Evolutionary conservation across 2,329 filamentous ascomycete genomes (phyloP), one percentile per base, ranked within the genome.

Genomic region (Penicillium sp.): DNA sequence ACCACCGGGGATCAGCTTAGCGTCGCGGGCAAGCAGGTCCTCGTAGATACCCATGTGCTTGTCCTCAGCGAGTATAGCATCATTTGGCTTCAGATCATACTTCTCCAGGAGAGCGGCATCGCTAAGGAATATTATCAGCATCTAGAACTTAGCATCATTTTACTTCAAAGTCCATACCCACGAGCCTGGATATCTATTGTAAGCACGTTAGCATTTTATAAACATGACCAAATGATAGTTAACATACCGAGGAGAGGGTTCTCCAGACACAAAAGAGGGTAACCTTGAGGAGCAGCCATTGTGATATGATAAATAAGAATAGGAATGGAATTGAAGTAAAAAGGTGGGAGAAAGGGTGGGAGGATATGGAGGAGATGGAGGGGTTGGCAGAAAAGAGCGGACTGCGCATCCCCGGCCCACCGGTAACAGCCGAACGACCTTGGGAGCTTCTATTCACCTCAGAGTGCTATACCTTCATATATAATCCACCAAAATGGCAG

Each of bases 51-150:
- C 85, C 72, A 88, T 82, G 79, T 99, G 94, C 82, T 96, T 88
- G 73, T 90, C 86, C 77, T 96, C 91, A 54, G 93, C 93, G 59
- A 99, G 90, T 75, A 99, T 97, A 69, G 94, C 94, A 76, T 99
- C 93, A 80, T 99, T 96, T 75, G 88, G 83, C 83, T 99, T 97
- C 69, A 99, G 84, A 57, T 80, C 86, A 75, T 99, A 99, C 83
- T 97, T 96, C 66, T 92, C 81, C 58, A 99, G 89, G 53, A 97
- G 86, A 30, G 85, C 86, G 67, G 92, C 83, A 77, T 93, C 85
- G 68, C 91, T 95, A 67, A 52, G 30, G 1, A 42, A 43, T 42
- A 30, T 31, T 9, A 41, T 60, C 38, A 61, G 47, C 16, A 17
- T 45, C 22, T 38, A 2, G 38, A 31, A 25, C 59, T 57, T 55